Evolutionary conservation across 768 basidiomycete species (phyloP).

Genomic region (Tricholomella constricta): DNA sequence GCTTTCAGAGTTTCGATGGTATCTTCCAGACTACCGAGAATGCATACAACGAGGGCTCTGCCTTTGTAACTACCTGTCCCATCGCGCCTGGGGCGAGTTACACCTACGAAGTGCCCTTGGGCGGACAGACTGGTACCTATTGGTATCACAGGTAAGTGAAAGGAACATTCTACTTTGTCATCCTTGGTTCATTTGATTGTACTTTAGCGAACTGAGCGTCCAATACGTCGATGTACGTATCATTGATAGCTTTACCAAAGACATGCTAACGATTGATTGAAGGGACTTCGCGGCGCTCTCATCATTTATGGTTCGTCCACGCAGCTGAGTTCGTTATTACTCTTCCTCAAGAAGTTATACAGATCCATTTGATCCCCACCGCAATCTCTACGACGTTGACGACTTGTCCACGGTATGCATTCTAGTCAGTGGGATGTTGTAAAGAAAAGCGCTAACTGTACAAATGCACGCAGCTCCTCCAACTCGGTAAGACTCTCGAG

Average conservation of each 20-base stretch:
- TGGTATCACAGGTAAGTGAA: conserved; percentile 36
- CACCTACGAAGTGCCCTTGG: conserved; percentile 36
- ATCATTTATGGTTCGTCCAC: conserved; percentile 33
- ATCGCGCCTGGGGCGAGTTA: conserved; percentile 38
- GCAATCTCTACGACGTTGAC: conserved; percentile 18
- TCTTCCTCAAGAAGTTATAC: background rate
- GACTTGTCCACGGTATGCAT: conserved; percentile 14
- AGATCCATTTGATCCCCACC: conserved; percentile 16
- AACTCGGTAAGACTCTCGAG: conserved; percentile 13
- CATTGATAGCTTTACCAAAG: background rate
- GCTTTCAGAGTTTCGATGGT: conserved; percentile 28
- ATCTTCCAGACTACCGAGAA: conserved; percentile 25
- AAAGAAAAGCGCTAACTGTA: background rate
- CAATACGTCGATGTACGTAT: conserved; percentile 30
- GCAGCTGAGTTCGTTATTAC: background rate
- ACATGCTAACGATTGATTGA: background rate
- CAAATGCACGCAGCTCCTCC: conserved; percentile 11
- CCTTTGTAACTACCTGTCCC: conserved; percentile 48
- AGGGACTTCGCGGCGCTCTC: conserved; percentile 36
- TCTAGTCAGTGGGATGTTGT: background rate
- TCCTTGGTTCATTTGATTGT: background rate
- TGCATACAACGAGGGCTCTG: conserved; percentile 34
- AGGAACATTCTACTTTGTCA: background rate
- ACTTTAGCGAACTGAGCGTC: conserved; percentile 24
- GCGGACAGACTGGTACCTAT: conserved; percentile 43